Evolutionary conservation across 2,329 filamentous ascomycete species (phyloP), one percentile per base, ranked within the genome.

Genomic region (Fusarium chaquense): DNA sequence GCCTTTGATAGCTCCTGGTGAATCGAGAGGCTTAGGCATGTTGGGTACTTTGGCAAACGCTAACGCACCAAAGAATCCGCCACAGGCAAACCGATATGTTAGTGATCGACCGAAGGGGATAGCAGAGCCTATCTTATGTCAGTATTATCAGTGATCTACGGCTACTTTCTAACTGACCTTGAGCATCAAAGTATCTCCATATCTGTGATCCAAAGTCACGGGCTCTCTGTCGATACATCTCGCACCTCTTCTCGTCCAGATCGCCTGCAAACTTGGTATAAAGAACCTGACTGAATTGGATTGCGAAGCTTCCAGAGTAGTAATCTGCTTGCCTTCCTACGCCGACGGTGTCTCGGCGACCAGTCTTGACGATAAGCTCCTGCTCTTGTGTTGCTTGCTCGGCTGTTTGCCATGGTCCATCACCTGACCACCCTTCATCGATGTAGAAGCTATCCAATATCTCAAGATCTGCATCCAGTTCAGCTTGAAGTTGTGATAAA

Each of bases 221-320:
- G 0, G 84, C 84, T 26, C 77, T 75, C 28, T 78, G 62, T 30
- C 75, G 76, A 68, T 82, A 86, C 11, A 59, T 65, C 13, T 75
- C 75, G 6, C 78, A 78, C 22, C 84, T 74, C 32, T 73, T 65
- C 0, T 77, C 74, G 50, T 86, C 83, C 5, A 83, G 43, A 18
- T 84, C 80, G 1, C 67, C 61, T 0, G 82, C 83, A 62, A 83
- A 82, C 10, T 79, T 81, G 1, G 79, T 76, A 62, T 83, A 86
- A 0, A 85, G 73, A 4, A 86, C 72, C 60, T 86, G 84, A 3
- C 79, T 81, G 35, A 85, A 86, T 57, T 86, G 84, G 11, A 86
- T 84, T 0, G 84, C 84, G 57, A 86, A 86, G 46, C 84, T 86
- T 0, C 84, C 84, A 1, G 84, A 86, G 57, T 86, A 86, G 69